Percentiles rank a stretch among this genome's conserved stretches.
phyloP scores from a whole-genome alignment of 2,329 filamentous ascomycete species.

The Paecilomyces fulvus region DNA sequence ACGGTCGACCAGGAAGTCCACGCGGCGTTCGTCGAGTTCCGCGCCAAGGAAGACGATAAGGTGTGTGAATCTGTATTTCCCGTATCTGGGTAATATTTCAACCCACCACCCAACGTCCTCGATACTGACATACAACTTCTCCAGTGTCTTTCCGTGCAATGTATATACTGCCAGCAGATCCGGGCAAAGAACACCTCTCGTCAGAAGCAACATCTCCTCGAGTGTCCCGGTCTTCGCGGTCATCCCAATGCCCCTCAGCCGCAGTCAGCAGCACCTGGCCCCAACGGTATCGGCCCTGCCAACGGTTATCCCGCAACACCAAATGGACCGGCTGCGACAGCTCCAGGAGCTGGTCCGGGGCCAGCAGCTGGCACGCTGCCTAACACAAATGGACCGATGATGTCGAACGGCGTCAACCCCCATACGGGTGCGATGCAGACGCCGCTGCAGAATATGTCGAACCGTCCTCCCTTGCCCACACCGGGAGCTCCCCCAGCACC shows the following conservation, averaged over 20 bases:
- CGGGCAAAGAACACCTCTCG: constrained; percentile 46
- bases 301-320: constrained; percentile 39
- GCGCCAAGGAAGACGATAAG: constrained; percentile 46
- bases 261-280: constrained; percentile 27
- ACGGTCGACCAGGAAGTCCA: constrained; percentile 46
- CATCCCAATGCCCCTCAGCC: constrained; percentile 37
- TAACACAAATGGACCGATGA: constrained; percentile 35
- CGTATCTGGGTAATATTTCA: constrained; percentile 33
- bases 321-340: constrained; percentile 25
- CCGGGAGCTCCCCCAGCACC: constrained; percentile 24
- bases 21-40: constrained; percentile 46
- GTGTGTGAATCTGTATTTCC: constrained; percentile 33
- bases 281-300: constrained; percentile 32
- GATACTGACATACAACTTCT: constrained; percentile 27
- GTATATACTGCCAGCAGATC: constrained; percentile 46
- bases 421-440: constrained; percentile 37
- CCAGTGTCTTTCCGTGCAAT: constrained; percentile 45
- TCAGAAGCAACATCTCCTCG: constrained; percentile 44
- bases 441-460: constrained; percentile 31
- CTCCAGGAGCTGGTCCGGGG: constrained; percentile 23
- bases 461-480: constrained; percentile 32
- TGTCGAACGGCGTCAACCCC: constrained; percentile 36
- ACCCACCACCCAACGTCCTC: constrained; percentile 17
- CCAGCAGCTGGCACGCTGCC: constrained; percentile 26
- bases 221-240: constrained; percentile 41